Conservation (phyloP, 768 basidiomycete species). For the Ramaria sp. region DNA sequence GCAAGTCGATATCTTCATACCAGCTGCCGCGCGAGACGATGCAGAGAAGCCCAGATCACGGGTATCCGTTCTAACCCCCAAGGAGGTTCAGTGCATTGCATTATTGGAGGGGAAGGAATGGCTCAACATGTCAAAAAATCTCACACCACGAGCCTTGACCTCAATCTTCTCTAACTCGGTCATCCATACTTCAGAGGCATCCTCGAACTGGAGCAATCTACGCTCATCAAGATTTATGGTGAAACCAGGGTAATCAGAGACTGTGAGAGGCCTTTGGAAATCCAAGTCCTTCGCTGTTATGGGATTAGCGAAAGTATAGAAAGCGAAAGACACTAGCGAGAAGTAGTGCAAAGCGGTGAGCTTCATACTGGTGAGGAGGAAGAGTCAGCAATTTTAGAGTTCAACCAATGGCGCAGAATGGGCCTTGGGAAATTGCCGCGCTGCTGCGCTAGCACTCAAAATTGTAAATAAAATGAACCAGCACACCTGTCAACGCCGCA, state of each 20-base stretch:
- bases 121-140: constrained; percentile 7
- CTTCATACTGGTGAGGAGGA: constrained; percentile 2
- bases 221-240: neutral
- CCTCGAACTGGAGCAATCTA: constrained; percentile 5
- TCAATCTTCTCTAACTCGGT: constrained; percentile 82
- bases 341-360: neutral
- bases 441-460: too few species aligned
- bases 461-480: too few species aligned
- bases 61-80: constrained; percentile 57
- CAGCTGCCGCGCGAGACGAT: neutral
- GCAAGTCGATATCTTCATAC: neutral
- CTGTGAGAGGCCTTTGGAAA: neutral
- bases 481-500: too few species aligned
- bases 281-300: neutral
- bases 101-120: neutral
- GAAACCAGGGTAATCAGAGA: neutral
- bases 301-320: neutral
- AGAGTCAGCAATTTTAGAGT: too few species aligned
- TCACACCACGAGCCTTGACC: neutral
- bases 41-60: constrained; percentile 37
- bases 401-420: too few species aligned
- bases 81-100: neutral
- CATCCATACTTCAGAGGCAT: constrained; percentile 43
- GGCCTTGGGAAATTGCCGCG: too few species aligned
- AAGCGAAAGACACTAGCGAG: neutral